Percentiles rank a stretch among this genome's conserved stretches.
phyloP scores from a whole-genome alignment of 2,329 filamentous ascomycete genomes.

The Trichophyton mentagrophytes region DNA sequence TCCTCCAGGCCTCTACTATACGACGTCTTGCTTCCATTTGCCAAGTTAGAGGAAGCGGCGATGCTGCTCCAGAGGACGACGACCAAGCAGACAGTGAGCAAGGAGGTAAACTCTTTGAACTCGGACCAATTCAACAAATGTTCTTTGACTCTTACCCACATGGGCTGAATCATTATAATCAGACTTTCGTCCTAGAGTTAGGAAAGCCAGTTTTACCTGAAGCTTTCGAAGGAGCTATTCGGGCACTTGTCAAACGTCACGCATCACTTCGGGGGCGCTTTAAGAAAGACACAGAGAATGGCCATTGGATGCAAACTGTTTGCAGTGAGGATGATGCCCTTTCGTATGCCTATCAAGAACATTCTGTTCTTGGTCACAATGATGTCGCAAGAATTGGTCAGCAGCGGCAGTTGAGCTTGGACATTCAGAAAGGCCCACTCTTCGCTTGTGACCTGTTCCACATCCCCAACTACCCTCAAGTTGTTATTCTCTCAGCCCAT shows the following conservation, averaged over 20 bases:
- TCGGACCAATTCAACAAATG: conserved; percentile 28
- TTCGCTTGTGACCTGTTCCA: conserved; percentile 33
- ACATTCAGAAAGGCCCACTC: conserved; percentile 26
- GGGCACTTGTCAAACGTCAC: not conserved
- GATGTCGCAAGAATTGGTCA: conserved; percentile 11
- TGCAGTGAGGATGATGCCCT: conserved; percentile 12
- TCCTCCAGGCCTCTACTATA: not conserved
- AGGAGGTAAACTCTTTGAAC: conserved; percentile 20
- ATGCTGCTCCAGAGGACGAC: conserved; percentile 7
- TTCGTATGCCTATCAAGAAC: conserved; percentile 14
- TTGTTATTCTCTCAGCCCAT: conserved; percentile 27
- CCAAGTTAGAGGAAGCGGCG: not conserved
- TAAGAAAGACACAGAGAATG: not conserved
- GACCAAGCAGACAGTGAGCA: conserved; percentile 5
- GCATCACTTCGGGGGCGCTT: conserved; percentile 2
- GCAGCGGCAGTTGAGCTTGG: conserved; percentile 26
- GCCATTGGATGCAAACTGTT: conserved; percentile 10
- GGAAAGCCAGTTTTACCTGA: not conserved
- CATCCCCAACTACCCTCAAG: conserved; percentile 19
- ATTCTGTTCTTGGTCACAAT: conserved; percentile 16
- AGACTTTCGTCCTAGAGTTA: conserved; percentile 2
- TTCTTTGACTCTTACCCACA: conserved; percentile 21
- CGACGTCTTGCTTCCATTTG: not conserved
- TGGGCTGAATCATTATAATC: conserved; percentile 8
- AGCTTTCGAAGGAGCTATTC: not conserved